Evolutionary conservation across 2,329 filamentous ascomycete species (phyloP), one percentile per base, ranked within the genome.

Genomic region (Hymenoscyphus scutula): DNA sequence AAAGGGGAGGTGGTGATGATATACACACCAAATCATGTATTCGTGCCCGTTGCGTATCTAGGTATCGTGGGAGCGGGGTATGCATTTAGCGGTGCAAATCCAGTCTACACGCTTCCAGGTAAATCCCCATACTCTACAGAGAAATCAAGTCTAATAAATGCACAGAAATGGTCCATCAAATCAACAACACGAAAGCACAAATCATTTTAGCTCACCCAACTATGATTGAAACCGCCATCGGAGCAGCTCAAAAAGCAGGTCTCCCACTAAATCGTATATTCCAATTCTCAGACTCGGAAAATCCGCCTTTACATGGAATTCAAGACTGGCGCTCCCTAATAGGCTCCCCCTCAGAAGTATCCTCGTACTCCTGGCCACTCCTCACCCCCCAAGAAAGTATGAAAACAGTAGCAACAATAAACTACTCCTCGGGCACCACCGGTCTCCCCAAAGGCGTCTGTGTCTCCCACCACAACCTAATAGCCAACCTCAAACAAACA

Each of bases 381-480:
- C 15, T 62, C 13, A 55, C 10, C 30, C 32, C 56, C 4, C 56
- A 62, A 45, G 30, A 59, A 38, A 32, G 56, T 13, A 11, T 45
- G n/a, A 62, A 55, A 25, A 62, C 60, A 5, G 60, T 62, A 19
- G 60, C 67, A 17, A 98, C 96, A 76, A 97, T 81, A 45, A 83
- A 84, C 63, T 96, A 94, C 77, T 90, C 86, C 65, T 88, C 83
- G 11, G 88, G 91, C 1, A 96, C 92, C 0, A 96, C 92, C 0
- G 91, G 92, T 6, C 80, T 92, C 3, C 90, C 91, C 5, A 96
- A 96, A 74, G 92, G 91, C 11, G 91, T 95, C 19, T 89, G 90
- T 82, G 81, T 70, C 30, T 68, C 62, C 23, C 69, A 71, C 51
- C 15, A 60, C 19, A 71, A 71, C 58, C 53, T 70, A 11, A 66